Percentiles rank a stretch among this genome's conserved stretches.
Evolutionary conservation across 208 protist species (phyloP).

Genomic region (Balamuthia mandrillaris): DNA sequence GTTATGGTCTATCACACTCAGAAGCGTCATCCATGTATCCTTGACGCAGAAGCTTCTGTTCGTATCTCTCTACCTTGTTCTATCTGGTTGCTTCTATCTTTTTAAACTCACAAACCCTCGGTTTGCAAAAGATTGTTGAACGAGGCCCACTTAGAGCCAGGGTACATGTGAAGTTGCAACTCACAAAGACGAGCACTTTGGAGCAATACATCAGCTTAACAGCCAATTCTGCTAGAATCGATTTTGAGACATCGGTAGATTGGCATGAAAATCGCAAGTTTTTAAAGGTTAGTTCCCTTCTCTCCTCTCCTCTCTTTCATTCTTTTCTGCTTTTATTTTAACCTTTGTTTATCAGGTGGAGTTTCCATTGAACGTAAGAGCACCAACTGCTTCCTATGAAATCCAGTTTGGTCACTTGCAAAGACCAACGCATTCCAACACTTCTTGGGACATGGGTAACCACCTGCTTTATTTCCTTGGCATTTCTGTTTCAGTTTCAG

Average conservation of each 20-base stretch:
- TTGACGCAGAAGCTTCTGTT: not conserved
- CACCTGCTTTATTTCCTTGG: not conserved
- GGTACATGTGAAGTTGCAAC: not conserved
- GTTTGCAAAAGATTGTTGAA: constrained; percentile 27
- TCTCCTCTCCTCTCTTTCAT: not conserved
- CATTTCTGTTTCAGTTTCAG: not conserved
- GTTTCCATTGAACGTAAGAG: constrained; percentile 60
- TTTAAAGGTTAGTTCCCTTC: constrained; percentile 47
- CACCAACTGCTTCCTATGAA: constrained; percentile 56
- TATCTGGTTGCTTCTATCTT: not conserved
- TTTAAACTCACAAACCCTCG: not conserved
- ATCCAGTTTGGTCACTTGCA: constrained; percentile 64
- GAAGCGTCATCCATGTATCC: not conserved
- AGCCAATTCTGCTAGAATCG: not conserved
- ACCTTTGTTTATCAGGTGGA: constrained; percentile 55
- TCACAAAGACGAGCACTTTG: constrained; percentile 9
- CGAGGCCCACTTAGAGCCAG: constrained; percentile 31
- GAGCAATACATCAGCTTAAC: not conserved
- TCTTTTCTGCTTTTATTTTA: not conserved
- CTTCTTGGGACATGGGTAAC: constrained; percentile 66
- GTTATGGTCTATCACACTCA: constrained; percentile 41
- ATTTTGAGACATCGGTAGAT: constrained; percentile 48
- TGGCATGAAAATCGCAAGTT: constrained; percentile 66
- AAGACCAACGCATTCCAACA: constrained; percentile 68
- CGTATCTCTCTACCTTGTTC: not conserved